phyloP scores from a whole-genome alignment of 257 asterid species.

The Nicotiana tabacum region DNA sequence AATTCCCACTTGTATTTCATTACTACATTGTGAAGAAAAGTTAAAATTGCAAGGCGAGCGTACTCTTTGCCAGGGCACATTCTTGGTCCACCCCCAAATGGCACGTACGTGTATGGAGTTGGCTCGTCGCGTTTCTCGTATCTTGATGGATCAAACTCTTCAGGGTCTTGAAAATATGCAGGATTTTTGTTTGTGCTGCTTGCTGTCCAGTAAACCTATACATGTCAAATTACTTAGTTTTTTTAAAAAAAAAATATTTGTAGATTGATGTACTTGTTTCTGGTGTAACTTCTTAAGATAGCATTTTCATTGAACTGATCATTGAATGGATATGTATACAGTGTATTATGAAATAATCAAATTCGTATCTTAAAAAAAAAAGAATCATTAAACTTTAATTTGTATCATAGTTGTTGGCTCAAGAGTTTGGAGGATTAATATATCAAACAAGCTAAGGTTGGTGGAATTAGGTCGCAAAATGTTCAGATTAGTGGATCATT shows the following conservation, averaged over 20 bases:
- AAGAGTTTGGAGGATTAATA: not conserved
- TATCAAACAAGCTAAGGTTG: not conserved
- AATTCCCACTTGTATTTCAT: constrained; percentile 57
- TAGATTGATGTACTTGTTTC: no score
- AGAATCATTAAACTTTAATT: no score
- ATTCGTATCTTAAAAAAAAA: no score
- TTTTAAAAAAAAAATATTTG: no score
- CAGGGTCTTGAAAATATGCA: constrained; percentile 43
- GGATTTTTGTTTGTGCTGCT: constrained; percentile 59
- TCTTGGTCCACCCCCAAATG: constrained; percentile 80
- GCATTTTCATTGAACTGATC: no score
- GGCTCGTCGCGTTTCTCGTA: constrained; percentile 38
- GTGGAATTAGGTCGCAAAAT: not conserved
- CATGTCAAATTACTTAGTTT: not conserved
- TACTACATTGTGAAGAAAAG: constrained; percentile 53
- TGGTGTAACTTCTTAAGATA: no score
- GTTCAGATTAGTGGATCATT: not conserved
- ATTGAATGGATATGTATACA: no score
- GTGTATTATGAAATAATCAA: no score
- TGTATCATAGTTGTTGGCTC: no score
- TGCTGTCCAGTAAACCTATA: constrained; percentile 65
- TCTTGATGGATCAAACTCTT: constrained; percentile 57
- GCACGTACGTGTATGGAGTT: constrained; percentile 48
- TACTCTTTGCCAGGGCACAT: constrained; percentile 78
- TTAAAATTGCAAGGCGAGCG: constrained; percentile 54